phyloP scores from a whole-genome alignment of 345 rosid genomes.

The Clarkia xantiana region DNA sequence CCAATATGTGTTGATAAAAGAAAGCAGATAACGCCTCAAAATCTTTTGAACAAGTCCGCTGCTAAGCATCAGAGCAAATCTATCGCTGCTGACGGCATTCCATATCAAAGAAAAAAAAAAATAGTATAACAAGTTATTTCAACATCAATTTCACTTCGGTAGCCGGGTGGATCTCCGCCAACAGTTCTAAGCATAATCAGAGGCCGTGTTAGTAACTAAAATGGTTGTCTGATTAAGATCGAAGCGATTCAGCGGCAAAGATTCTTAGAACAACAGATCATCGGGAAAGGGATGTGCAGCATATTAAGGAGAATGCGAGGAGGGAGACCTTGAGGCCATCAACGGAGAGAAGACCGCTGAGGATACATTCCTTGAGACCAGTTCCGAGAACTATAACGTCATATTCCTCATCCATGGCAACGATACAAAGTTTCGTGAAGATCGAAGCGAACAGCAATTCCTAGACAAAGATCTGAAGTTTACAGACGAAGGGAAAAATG shows the following conservation, averaged over 20 bases:
- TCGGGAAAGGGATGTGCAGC: neutral
- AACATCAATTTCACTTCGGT: too few species aligned
- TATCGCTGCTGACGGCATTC: too few species aligned
- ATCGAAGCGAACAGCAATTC: constrained; percentile 2
- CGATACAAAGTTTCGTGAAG: constrained; percentile 3
- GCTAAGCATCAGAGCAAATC: too few species aligned
- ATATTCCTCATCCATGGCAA: constrained; percentile 83
- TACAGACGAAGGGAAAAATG: neutral
- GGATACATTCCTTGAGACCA: constrained; percentile 99
- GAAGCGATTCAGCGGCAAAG: neutral
- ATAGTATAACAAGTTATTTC: too few species aligned
- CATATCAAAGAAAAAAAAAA: too few species aligned
- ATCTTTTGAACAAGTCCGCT: too few species aligned
- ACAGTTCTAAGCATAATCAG: too few species aligned
- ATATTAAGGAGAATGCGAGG: neutral
- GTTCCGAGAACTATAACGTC: constrained; percentile 89
- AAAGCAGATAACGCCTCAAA: too few species aligned
- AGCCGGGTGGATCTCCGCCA: too few species aligned
- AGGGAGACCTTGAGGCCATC: constrained; percentile 78
- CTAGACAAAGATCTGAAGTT: neutral
- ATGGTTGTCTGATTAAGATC: neutral
- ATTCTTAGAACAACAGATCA: neutral
- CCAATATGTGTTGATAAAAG: neutral
- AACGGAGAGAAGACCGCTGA: constrained; percentile 97
- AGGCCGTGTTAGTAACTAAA: too few species aligned